Percentiles rank a stretch among this genome's conserved stretches.
phyloP scores from a whole-genome alignment of 2,329 filamentous ascomycete species.

The Colletotrichum sp. region DNA sequence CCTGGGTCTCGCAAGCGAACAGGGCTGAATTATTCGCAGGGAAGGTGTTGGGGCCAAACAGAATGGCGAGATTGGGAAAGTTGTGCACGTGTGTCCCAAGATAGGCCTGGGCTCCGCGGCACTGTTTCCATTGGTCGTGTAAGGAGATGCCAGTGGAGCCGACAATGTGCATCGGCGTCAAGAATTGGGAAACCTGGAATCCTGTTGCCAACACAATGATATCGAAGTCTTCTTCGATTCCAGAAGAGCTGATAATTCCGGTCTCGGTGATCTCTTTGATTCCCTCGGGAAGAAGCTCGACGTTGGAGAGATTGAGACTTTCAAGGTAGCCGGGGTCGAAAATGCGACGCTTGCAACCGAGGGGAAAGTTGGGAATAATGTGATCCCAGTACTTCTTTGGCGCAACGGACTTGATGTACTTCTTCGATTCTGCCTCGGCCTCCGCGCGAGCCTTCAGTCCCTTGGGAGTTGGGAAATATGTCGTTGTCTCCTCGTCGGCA shows the following conservation, averaged over 20 bases:
- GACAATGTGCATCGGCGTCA: constrained; percentile 30
- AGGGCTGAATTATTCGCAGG: constrained; percentile 31
- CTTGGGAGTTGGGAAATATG: constrained; percentile 20
- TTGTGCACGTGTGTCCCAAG: constrained; percentile 32
- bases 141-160: constrained; percentile 26
- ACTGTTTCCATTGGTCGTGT: constrained; percentile 29
- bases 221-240: constrained; percentile 26
- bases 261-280: constrained; percentile 29
- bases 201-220: constrained; percentile 32
- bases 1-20: constrained; percentile 29
- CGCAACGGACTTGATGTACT: constrained; percentile 30
- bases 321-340: constrained; percentile 37
- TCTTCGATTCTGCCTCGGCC: background rate
- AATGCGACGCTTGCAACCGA: constrained; percentile 41
- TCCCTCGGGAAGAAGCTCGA: constrained; percentile 31
- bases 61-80: constrained; percentile 34
- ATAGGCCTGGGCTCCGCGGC: constrained; percentile 30
- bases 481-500: constrained; percentile 24
- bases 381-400: constrained; percentile 32
- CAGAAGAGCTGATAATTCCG: constrained; percentile 26
- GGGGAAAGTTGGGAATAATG: constrained; percentile 34
- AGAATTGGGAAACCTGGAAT: constrained; percentile 28
- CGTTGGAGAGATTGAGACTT: constrained; percentile 30
- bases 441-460: constrained; percentile 12
- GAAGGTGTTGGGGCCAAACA: constrained; percentile 33